A percentile compares a stretch with the other conserved stretches of the same genome.
Evolutionary conservation across 805 yeast species (phyloP).

Genomic region (Kodamaea nitidulidarum): DNA sequence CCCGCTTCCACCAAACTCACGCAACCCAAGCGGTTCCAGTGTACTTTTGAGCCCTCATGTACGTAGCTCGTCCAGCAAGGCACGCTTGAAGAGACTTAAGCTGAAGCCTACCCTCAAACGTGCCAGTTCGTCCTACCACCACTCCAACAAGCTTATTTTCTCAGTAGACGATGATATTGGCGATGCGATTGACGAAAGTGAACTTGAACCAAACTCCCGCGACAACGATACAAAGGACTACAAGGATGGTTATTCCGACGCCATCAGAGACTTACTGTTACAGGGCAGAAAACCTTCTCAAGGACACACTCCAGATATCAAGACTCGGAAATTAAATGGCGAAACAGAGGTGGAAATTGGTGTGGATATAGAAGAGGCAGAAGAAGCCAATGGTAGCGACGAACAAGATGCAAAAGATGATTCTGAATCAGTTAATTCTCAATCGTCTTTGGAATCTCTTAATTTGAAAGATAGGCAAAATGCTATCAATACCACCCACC

Average conservation of each 20-base stretch:
- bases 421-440: constrained; percentile 22
- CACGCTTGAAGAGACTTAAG: constrained; percentile 17
- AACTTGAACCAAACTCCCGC: not conserved
- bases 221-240: constrained; percentile 41
- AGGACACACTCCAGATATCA: constrained; percentile 10
- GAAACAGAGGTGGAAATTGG: constrained; percentile 1
- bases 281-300: not conserved
- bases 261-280: constrained; percentile 42
- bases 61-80: constrained; percentile 7
- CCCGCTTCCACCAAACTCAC: not conserved
- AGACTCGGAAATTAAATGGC: not conserved
- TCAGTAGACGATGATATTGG: constrained; percentile 81
- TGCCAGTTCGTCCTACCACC: constrained; percentile 14
- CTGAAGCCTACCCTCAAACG: constrained; percentile 33
- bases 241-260: constrained; percentile 71
- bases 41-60: constrained; percentile 15
- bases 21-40: constrained; percentile 9
- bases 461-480: constrained; percentile 90
- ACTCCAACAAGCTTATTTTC: constrained; percentile 42
- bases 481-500: constrained; percentile 95
- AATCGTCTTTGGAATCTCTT: constrained; percentile 61
- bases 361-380: constrained; percentile 2
- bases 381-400: constrained; percentile 7
- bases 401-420: constrained; percentile 12
- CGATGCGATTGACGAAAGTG: constrained; percentile 55